Conservation (phyloP, 495 filamentous ascomycete genomes). For the Chaetomium cochliodes region DNA sequence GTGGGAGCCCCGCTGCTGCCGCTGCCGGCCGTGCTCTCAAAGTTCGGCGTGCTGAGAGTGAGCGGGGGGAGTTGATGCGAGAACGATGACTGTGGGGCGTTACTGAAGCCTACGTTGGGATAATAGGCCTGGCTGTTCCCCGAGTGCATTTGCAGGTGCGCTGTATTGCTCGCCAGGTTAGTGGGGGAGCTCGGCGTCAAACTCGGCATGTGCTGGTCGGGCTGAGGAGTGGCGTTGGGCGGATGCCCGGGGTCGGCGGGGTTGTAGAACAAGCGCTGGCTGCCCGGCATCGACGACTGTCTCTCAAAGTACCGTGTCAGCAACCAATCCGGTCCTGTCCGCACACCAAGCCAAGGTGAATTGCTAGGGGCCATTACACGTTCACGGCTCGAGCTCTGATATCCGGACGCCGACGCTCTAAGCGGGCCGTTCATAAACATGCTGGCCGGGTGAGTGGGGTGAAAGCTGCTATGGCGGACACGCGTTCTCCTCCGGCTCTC, state of each 20-base stretch:
- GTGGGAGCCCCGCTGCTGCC: not conserved
- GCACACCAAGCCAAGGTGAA: conserved; percentile 13
- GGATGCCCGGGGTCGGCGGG: not conserved
- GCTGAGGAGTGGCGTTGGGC: not conserved
- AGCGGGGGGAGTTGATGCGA: conserved; percentile 23
- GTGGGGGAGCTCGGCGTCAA: not conserved
- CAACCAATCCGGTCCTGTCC: conserved; percentile 14
- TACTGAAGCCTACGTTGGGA: not conserved
- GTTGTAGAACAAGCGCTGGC: conserved; percentile 5
- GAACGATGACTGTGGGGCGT: not conserved
- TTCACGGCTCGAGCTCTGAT: conserved; percentile 31
- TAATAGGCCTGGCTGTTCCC: not conserved
- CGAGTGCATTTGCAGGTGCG: not conserved
- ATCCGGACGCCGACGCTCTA: conserved; percentile 10
- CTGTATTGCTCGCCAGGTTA: not conserved
- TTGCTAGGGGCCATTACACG: conserved; percentile 28
- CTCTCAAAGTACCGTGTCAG: conserved; percentile 24
- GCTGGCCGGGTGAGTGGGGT: conserved; percentile 3
- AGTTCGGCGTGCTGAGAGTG: conserved; percentile 2
- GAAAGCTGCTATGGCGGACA: conserved; percentile 37
- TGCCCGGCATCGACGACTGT: conserved; percentile 24
- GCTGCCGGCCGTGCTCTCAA: not conserved
- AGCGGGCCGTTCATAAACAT: not conserved
- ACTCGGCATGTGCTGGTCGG: not conserved
- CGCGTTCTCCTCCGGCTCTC: conserved; percentile 43